Evolutionary conservation across 441 rosid genomes (phyloP).

Genomic region (Adansonia gregorii): DNA sequence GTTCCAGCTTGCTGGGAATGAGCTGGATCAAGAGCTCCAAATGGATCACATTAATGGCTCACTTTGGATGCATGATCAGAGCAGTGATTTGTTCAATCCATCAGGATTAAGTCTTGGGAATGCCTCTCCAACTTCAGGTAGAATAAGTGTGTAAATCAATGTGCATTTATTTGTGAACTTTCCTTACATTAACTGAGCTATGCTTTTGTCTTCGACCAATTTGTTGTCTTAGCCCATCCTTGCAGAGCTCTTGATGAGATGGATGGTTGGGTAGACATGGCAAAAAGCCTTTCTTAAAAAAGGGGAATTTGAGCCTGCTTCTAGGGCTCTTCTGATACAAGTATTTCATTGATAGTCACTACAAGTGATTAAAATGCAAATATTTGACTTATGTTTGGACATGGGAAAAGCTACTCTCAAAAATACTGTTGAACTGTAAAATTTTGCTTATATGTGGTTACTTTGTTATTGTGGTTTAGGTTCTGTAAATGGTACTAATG

Average conservation of each 20-base stretch:
- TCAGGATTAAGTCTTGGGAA: slow-evolving; percentile 38
- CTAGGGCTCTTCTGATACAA: slow-evolving; percentile 48
- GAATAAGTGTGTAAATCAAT: slow-evolving; percentile 22
- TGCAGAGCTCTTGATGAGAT: slow-evolving; percentile 52
- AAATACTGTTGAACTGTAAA: neutral
- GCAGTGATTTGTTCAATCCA: slow-evolving; percentile 26
- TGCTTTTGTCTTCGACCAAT: slow-evolving; percentile 38
- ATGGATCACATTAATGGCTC: slow-evolving; percentile 40
- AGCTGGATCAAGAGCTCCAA: slow-evolving; percentile 37
- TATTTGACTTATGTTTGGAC: neutral
- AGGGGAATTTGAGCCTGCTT: slow-evolving; percentile 48
- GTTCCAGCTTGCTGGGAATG: slow-evolving; percentile 27
- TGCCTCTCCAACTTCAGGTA: slow-evolving; percentile 62
- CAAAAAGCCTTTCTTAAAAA: slow-evolving; percentile 38
- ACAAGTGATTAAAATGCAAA: neutral
- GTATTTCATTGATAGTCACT: slow-evolving; percentile 6
- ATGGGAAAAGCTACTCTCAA: neutral
- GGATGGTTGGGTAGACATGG: slow-evolving; percentile 49
- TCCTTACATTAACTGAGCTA: slow-evolving; percentile 23
- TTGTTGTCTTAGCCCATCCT: slow-evolving; percentile 47
- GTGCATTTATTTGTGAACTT: neutral
- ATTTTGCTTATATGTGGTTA: slow-evolving; percentile 30
- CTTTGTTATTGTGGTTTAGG: slow-evolving; percentile 50
- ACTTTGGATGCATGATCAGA: slow-evolving; percentile 52
- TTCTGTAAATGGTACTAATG: slow-evolving; percentile 33